Conservation (phyloP, 1,139 yeast species). For the Saccharomycopsis hybrid region DNA sequence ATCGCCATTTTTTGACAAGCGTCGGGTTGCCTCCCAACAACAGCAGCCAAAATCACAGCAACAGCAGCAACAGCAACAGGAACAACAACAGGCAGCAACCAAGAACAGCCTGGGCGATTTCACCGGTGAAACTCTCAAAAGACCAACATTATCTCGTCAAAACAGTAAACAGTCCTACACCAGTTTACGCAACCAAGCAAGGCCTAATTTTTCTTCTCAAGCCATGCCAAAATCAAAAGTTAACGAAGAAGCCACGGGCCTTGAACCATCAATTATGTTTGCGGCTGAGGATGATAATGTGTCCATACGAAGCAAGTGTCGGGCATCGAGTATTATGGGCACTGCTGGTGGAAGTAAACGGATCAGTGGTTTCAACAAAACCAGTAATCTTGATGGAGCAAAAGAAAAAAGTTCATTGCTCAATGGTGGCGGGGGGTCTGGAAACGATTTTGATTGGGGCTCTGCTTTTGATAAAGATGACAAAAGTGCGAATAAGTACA, state of each 20-base stretch:
- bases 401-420: background rate
- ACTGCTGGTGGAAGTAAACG: background rate
- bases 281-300: conserved; percentile 26
- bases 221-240: conserved; percentile 72
- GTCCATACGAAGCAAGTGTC: conserved; percentile 12
- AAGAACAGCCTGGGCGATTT: background rate
- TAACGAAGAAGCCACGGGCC: conserved; percentile 61
- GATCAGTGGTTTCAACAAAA: background rate
- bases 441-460: background rate
- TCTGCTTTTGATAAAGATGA: background rate
- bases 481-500: background rate
- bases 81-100: background rate
- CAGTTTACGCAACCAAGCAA: conserved; percentile 35
- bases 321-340: conserved; percentile 17
- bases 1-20: conserved; percentile 15
- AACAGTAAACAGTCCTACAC: conserved; percentile 27
- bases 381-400: conserved; percentile 11
- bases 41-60: no score
- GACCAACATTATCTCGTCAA: conserved; percentile 27
- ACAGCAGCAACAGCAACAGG: background rate
- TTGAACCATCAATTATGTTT: conserved; percentile 50
- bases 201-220: conserved; percentile 73
- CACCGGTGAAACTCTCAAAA: conserved; percentile 9
- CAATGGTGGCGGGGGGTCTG: background rate
- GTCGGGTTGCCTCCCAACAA: background rate